Conservation (phyloP, 2,329 filamentous ascomycete genomes). For the Ambrosiella cleistominuta region DNA sequence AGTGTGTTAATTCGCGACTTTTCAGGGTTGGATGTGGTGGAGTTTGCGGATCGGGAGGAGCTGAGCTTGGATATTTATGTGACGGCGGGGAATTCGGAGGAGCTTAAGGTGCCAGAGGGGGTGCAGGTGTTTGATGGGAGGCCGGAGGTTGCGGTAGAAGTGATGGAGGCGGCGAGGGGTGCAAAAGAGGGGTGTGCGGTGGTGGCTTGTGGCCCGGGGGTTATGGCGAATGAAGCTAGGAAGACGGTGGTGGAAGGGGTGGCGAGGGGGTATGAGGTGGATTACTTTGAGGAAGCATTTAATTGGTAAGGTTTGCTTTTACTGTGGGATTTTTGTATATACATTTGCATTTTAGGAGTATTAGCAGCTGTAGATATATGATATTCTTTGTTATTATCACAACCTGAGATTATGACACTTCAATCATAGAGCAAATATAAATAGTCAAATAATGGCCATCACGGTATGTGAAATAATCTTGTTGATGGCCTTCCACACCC, state of each 20-base stretch:
- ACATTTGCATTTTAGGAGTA: not conserved
- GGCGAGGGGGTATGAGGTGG: slow-evolving; percentile 17
- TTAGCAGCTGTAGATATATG: not conserved
- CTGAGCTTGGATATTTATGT: slow-evolving; percentile 22
- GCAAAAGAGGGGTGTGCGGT: slow-evolving; percentile 21
- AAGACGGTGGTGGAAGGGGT: slow-evolving; percentile 21
- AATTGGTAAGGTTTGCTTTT: slow-evolving; percentile 20
- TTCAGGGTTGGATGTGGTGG: not conserved
- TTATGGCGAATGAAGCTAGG: slow-evolving; percentile 28
- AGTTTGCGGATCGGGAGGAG: not conserved
- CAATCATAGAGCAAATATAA: too few relatives aligned
- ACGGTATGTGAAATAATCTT: slow-evolving; percentile 1
- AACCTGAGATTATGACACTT: too few relatives aligned
- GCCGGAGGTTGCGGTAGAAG: slow-evolving; percentile 20
- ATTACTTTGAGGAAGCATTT: slow-evolving; percentile 29
- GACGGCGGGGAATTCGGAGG: slow-evolving; percentile 15
- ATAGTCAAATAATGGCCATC: not conserved
- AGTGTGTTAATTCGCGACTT: slow-evolving; percentile 19
- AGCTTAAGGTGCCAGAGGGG: slow-evolving; percentile 8
- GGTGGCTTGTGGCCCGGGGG: slow-evolving; percentile 27
- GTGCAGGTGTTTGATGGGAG: slow-evolving; percentile 17
- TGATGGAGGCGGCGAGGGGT: slow-evolving; percentile 16
- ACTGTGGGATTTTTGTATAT: not conserved
- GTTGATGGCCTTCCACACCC: slow-evolving; percentile 7
- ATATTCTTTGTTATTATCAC: not conserved